Percentiles rank a stretch among this genome's conserved stretches.
Evolutionary conservation across 148 eudicot genomes (phyloP).

Genomic region (Talinum fruticosum): DNA sequence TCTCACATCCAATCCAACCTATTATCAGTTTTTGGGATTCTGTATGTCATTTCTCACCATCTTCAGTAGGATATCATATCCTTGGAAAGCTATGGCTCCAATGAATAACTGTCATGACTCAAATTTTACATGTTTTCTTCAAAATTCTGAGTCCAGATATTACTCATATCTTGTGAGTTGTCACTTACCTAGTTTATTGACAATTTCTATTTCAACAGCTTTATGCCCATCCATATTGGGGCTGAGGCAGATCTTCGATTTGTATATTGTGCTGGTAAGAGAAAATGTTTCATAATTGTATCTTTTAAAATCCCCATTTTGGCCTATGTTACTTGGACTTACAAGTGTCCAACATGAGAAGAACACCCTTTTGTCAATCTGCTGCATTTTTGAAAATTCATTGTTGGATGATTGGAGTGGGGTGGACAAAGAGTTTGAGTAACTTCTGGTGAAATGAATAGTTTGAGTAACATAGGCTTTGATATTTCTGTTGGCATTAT

Average conservation of each 20-base stretch:
- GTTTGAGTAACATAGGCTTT: neutral
- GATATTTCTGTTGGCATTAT: neutral
- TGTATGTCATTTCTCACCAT: neutral
- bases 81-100: neutral
- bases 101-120: neutral
- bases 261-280: conserved; percentile 86
- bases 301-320: neutral
- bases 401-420: neutral
- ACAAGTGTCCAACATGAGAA: neutral
- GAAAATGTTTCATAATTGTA: neutral
- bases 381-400: neutral
- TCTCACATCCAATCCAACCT: neutral
- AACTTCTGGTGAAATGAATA: neutral
- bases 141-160: neutral
- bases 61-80: neutral
- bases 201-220: conserved; percentile 40
- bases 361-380: neutral
- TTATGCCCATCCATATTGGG: conserved; percentile 82
- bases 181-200: neutral
- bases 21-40: neutral
- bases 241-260: conserved; percentile 94
- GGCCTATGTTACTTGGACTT: neutral
- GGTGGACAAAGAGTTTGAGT: no score
- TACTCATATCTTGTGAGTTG: neutral
- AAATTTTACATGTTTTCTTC: neutral